Evolutionary conservation across 2,329 filamentous ascomycete genomes (phyloP), one percentile per base, ranked within the genome.

Genomic region (Aspergillus fischeri): DNA sequence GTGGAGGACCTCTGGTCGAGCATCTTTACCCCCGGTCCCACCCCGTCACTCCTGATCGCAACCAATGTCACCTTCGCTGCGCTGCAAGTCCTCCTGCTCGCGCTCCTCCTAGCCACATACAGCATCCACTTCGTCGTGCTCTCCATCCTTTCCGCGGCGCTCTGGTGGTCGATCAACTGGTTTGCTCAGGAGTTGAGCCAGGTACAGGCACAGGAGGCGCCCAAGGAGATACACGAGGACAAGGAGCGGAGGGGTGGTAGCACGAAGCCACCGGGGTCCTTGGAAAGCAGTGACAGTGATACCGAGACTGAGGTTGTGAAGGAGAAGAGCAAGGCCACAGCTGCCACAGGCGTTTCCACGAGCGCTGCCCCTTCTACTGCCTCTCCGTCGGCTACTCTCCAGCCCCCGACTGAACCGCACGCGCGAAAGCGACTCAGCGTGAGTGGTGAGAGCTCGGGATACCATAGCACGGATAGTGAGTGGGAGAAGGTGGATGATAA

Each of bases 111-210:
- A 64, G 87, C 86, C 56, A 99, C 93, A 7, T 86, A 89, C 75
- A 96, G 89, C 77, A 83, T 96, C 62, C 94, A 97, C 80, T 96
- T 97, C 70, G 73, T 91, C 61, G 81, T 93, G 57, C 83, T 99
- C 5, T 96, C 91, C 11, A 68, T 87, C 57, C 80, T 99, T 9
- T 91, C 86, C 62, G 92, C 79, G 32, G 89, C 90, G 4, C 81
- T 97, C 38, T 99, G 94, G 94, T 92, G 85, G 79, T 86, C 89
- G 56, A 92, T 97, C 77, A 97, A 97, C 82, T 99, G 94, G 94
- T 97, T 99, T 70, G 92, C 91, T 55, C 77, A 78, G 49, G 93
- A 87, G 70, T 73, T 87, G 53, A 70, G 73, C 29, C 75, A 80
- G 65, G 78, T 80, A 64, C 80, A 82, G 61, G 79, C 79, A 20